These are phyloP conservation scores for Batkoa obscura DNA, from an alignment of 371 early-diverging fungal species.

Conservation along the genomic window DNA sequence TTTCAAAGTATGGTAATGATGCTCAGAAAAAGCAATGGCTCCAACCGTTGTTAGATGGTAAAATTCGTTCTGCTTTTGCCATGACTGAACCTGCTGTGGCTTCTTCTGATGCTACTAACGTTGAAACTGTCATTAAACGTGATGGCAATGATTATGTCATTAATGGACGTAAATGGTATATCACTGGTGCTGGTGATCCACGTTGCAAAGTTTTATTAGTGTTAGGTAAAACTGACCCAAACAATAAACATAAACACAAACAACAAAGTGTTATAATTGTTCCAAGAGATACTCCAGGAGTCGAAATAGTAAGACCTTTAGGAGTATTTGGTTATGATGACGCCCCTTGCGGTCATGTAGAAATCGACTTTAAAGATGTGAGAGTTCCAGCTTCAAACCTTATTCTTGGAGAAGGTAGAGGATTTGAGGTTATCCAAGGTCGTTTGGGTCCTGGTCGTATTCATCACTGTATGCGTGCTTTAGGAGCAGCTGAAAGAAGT, in stretches of 20 bases:
- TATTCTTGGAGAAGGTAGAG: conserved; percentile 84
- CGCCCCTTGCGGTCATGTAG: conserved; percentile 87
- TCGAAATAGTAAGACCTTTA: conserved; percentile 68
- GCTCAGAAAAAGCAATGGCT: conserved; percentile 77
- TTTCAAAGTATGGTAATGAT: conserved; percentile 78
- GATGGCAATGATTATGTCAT: conserved; percentile 51
- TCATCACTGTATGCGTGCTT: conserved; percentile 62
- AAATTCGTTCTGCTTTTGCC: conserved; percentile 90
- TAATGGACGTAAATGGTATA: conserved; percentile 95
- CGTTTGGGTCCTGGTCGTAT: conserved; percentile 63
- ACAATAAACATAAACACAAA: conserved; percentile 43
- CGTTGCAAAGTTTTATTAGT: conserved; percentile 71
- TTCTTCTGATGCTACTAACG: conserved; percentile 91
- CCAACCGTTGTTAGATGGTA: conserved; percentile 63
- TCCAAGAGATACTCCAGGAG: conserved; percentile 70
- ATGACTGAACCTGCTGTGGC: conserved; percentile 93
- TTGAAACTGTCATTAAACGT: conserved; percentile 52
- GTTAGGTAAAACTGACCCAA: conserved; percentile 70
- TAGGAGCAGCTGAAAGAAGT: conserved; percentile 85
- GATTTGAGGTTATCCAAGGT: conserved; percentile 93
- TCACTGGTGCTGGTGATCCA: conserved; percentile 88
- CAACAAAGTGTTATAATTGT: conserved; percentile 85
- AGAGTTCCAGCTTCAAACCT: conserved; percentile 73
- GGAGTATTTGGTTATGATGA: conserved; percentile 88
- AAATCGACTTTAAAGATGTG: conserved; percentile 76